Evolutionary conservation across 1,284 basidiomycete species (phyloP).

Genomic region (Irpex sp.): DNA sequence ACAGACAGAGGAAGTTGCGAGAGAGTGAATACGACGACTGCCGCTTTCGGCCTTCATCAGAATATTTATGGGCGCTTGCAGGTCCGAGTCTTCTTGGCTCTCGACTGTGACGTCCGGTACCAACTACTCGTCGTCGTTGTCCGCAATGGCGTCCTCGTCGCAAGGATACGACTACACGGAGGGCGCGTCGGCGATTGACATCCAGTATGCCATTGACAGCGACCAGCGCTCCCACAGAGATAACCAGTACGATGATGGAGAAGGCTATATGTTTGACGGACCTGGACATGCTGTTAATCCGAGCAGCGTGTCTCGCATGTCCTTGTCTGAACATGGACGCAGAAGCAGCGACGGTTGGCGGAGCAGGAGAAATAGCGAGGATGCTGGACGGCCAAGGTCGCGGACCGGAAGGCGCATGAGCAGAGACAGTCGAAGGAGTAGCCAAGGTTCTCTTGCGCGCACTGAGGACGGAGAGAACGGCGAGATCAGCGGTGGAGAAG

Average conservation of each 20-base stretch:
- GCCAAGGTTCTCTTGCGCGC: constrained; percentile 35
- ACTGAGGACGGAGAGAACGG: constrained; percentile 16
- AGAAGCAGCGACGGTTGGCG: constrained; percentile 49
- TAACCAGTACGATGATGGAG: constrained; percentile 59
- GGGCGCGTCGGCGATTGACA: constrained; percentile 72
- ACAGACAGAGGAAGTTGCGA: too few relatives aligned
- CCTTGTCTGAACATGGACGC: constrained; percentile 44
- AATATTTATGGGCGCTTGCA: background rate
- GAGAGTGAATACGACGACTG: too few relatives aligned
- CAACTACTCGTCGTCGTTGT: background rate
- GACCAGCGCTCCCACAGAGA: constrained; percentile 51
- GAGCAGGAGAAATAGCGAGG: constrained; percentile 48
- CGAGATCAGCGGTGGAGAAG: constrained; percentile 19
- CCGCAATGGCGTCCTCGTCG: constrained; percentile 17
- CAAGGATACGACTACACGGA: constrained; percentile 68
- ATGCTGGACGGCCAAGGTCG: constrained; percentile 25
- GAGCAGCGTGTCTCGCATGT: constrained; percentile 74
- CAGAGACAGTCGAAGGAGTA: constrained; percentile 42
- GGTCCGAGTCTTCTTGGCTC: background rate
- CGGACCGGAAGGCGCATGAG: constrained; percentile 32
- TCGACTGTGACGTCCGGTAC: background rate
- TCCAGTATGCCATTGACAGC: constrained; percentile 49
- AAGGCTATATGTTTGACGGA: constrained; percentile 70
- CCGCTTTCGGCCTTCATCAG: too few relatives aligned
- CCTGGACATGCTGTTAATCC: constrained; percentile 67